phyloP scores from a whole-genome alignment of 2,329 filamentous ascomycete genomes.

The Pestalotiopsis sp. region DNA sequence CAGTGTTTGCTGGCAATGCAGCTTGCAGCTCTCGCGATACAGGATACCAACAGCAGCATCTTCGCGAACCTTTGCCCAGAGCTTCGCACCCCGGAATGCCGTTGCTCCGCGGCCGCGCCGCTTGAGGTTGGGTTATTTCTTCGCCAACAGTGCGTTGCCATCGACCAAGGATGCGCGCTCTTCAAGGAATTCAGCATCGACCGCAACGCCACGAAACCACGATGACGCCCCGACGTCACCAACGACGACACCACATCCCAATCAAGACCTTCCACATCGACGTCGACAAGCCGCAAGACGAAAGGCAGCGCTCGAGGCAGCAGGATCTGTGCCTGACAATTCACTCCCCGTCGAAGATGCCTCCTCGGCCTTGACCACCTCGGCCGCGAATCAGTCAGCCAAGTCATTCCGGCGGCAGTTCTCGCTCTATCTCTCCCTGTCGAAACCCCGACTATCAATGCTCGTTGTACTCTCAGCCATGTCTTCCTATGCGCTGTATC shows the following conservation, averaged over 20 bases:
- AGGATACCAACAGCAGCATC: background rate
- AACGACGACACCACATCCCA: conserved; percentile 11
- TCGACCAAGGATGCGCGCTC: conserved; percentile 1
- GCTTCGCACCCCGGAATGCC: conserved; percentile 16
- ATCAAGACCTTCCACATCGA: conserved; percentile 26
- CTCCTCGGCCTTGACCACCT: conserved; percentile 57
- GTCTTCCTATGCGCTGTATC: conserved; percentile 89
- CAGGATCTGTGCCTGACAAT: conserved; percentile 17
- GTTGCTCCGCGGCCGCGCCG: conserved; percentile 16
- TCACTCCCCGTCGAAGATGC: conserved; percentile 49
- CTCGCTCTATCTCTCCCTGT: conserved; percentile 83
- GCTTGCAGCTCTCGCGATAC: conserved; percentile 18
- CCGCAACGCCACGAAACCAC: conserved; percentile 5
- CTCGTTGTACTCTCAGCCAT: conserved; percentile 91
- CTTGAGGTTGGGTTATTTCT: conserved; percentile 30
- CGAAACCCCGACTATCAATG: conserved; percentile 92
- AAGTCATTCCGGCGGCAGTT: conserved; percentile 65
- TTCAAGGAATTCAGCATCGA: conserved; percentile 9
- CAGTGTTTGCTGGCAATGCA: conserved; percentile 32
- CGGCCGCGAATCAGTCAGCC: conserved; percentile 50
- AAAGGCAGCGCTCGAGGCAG: conserved; percentile 11
- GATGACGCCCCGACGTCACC: conserved; percentile 10
- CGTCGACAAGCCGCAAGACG: conserved; percentile 26
- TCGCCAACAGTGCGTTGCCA: conserved; percentile 26
- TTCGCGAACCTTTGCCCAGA: conserved; percentile 19